A percentile compares a stretch with the other conserved stretches of the same genome.
These are phyloP conservation scores for Venturia carpophila DNA, from an alignment of 2,329 filamentous ascomycete genomes.

Conservation along the genomic window DNA sequence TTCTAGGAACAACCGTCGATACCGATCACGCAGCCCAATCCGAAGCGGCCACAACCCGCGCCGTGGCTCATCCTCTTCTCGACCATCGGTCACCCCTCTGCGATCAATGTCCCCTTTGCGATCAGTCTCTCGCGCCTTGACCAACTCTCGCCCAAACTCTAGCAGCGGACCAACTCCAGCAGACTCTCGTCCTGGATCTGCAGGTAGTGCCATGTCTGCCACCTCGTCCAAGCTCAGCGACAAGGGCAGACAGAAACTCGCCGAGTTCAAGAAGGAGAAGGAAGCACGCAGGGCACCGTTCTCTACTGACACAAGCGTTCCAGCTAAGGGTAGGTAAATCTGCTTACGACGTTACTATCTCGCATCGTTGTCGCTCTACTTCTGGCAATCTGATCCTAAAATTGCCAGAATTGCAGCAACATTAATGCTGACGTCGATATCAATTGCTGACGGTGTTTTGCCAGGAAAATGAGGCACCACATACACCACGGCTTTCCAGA, in stretches of 20 bases:
- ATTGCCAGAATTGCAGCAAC: no score
- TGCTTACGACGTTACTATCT: background rate
- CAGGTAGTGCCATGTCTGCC: background rate
- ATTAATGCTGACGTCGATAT: background rate
- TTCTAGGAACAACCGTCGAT: background rate
- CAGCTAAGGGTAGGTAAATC: background rate
- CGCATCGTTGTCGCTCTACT: no score
- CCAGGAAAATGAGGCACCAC: background rate
- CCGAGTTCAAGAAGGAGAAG: background rate
- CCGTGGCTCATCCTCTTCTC: background rate
- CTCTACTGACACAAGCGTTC: background rate
- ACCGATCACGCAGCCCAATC: background rate
- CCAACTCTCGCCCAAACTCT: slow-evolving; percentile 1
- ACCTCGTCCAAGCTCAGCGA: slow-evolving; percentile 1
- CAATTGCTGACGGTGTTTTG: background rate
- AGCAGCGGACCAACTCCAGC: slow-evolving; percentile 8
- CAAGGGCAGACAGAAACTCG: background rate
- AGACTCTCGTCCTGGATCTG: background rate
- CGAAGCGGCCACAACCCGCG: background rate
- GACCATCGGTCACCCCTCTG: background rate
- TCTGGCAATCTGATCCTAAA: no score
- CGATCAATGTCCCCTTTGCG: background rate
- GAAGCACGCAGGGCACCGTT: background rate
- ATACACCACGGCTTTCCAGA: background rate
- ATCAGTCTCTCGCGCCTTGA: background rate